phyloP scores from a whole-genome alignment of 2,329 filamentous ascomycete genomes.

The Ceratocystis papillata region DNA sequence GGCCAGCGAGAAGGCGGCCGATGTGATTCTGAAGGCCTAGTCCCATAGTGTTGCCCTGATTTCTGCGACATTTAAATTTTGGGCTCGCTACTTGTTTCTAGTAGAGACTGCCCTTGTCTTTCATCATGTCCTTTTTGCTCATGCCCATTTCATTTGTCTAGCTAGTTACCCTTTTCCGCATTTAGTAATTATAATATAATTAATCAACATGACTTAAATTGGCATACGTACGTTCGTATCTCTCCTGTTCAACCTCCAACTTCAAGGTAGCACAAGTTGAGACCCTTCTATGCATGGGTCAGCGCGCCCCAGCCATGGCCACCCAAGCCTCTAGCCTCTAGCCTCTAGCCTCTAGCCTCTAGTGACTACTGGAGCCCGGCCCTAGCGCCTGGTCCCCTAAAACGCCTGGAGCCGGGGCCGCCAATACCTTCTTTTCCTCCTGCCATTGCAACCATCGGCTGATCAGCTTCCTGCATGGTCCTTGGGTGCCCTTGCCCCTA shows the following conservation, averaged over 20 bases:
- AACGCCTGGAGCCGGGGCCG: neutral
- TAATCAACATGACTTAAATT: too few relatives aligned
- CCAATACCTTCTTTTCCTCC: neutral
- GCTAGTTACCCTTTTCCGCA: too few relatives aligned
- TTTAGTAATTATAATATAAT: too few relatives aligned
- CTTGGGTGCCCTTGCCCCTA: neutral
- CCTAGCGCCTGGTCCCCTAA: too few relatives aligned
- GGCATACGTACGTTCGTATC: too few relatives aligned
- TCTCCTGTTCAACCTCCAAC: too few relatives aligned
- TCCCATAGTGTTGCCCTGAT: neutral
- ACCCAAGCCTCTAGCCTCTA: neutral
- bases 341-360: neutral
- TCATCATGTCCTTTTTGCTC: too few relatives aligned
- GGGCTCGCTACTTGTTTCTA: neutral
- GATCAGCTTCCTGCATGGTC: neutral
- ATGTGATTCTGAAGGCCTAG: conserved; percentile 37
- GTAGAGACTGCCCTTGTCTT: too few relatives aligned
- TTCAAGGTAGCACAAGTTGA: too few relatives aligned
- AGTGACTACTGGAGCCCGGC: neutral
- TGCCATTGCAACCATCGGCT: neutral
- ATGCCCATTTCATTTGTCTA: too few relatives aligned
- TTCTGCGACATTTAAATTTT: neutral
- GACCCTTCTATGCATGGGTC: too few relatives aligned
- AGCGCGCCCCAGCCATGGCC: too few relatives aligned
- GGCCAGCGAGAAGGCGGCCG: conserved; percentile 51